A percentile compares a stretch with the other conserved stretches of the same genome.
These are phyloP conservation scores for Verticillium tricorpus DNA, from an alignment of 2,329 filamentous ascomycete species.

Conservation along the genomic window DNA sequence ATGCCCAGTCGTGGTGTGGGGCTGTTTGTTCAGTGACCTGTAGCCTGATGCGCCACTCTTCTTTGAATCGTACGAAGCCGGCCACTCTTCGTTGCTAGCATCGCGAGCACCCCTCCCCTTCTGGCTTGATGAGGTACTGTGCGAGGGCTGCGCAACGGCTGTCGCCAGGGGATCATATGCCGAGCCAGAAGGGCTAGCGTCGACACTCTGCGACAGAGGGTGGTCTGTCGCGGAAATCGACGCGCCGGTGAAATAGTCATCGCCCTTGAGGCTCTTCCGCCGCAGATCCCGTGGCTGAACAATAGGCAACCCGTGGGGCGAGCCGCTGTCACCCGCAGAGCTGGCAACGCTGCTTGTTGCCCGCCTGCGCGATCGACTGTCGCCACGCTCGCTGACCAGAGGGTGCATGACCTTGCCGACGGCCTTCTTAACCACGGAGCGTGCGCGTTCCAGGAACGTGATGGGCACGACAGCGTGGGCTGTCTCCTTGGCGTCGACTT, in stretches of 20 bases:
- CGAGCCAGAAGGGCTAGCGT: conserved; percentile 59
- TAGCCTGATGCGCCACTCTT: not conserved
- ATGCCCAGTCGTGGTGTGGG: conserved; percentile 22
- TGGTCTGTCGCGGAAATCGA: conserved; percentile 37
- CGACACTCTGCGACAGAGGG: conserved; percentile 70
- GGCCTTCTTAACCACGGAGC: conserved; percentile 69
- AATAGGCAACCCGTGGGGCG: conserved; percentile 14
- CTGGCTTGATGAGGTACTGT: not conserved
- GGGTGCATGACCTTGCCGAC: conserved; percentile 61
- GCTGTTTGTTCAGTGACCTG: not conserved
- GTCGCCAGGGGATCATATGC: conserved; percentile 37
- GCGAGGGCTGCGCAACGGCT: conserved; percentile 8
- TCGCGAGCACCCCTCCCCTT: not conserved
- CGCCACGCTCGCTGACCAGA: conserved; percentile 48
- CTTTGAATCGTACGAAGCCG: not conserved
- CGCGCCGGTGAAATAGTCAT: conserved; percentile 51
- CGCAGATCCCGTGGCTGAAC: conserved; percentile 45
- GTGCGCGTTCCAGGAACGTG: conserved; percentile 78
- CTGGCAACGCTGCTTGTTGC: conserved; percentile 61
- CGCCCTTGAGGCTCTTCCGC: conserved; percentile 48
- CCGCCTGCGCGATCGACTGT: conserved; percentile 48
- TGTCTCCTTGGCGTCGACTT: conserved; percentile 87
- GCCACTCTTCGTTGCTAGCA: not conserved
- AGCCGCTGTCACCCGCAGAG: conserved; percentile 52
- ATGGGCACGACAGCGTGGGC: conserved; percentile 86